Conservation (phyloP, 164 flowering plant genomes). For the Brasenia schreberi region DNA sequence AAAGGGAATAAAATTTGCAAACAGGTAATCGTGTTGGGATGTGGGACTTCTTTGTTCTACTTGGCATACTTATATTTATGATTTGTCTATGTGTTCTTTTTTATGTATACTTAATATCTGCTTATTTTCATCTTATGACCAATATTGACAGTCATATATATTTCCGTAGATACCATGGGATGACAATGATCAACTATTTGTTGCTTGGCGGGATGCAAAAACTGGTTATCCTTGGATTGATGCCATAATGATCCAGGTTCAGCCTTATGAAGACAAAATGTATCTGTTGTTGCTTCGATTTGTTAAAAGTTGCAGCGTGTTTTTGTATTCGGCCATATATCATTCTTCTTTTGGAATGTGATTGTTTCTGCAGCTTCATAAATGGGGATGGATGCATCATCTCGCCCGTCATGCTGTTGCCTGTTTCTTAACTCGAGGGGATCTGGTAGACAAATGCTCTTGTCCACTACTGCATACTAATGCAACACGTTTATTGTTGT, state of each 20-base stretch:
- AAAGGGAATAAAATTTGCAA: constrained; percentile 71
- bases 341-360: not conserved
- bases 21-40: constrained; percentile 40
- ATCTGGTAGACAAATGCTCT: constrained; percentile 44
- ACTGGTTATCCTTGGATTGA: constrained; percentile 99
- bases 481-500: too few species aligned
- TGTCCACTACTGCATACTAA: too few species aligned
- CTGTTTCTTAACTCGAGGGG: constrained; percentile 94
- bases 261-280: too few species aligned
- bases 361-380: constrained; percentile 37
- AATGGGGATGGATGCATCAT: constrained; percentile 99
- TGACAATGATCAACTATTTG: constrained; percentile 45
- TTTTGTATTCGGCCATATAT: too few species aligned
- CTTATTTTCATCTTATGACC: not conserved
- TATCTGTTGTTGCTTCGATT: too few species aligned
- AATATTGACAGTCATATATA: not conserved
- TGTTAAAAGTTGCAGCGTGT: too few species aligned
- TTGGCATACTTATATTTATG: too few species aligned
- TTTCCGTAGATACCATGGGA: constrained; percentile 71
- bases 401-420: constrained; percentile 96
- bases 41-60: too few species aligned
- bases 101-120: too few species aligned
- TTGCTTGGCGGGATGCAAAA: constrained; percentile 89
- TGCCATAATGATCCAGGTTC: constrained; percentile 95
- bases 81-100: too few species aligned